A percentile compares a stretch with the other conserved stretches of the same genome.
These are phyloP conservation scores for Fusarium nygamai DNA, from an alignment of 2,329 filamentous ascomycete species.

Conservation along the genomic window DNA sequence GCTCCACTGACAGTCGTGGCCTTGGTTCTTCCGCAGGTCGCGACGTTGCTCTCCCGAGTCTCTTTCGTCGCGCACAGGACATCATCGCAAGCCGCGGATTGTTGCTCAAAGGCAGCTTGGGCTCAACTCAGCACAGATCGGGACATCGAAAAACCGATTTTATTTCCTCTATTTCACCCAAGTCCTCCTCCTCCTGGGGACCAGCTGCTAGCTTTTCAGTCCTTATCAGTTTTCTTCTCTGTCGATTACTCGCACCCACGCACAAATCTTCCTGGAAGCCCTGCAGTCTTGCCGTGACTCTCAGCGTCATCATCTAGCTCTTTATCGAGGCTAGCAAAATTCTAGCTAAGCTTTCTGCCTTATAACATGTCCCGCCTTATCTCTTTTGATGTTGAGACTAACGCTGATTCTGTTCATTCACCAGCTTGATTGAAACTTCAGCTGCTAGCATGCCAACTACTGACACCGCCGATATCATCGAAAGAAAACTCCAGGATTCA, in stretches of 20 bases:
- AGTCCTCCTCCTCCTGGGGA: neutral
- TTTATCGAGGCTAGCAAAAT: neutral
- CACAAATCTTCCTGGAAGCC: too few species aligned
- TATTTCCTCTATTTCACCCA: neutral
- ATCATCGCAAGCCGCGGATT: constrained; percentile 41
- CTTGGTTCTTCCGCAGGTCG: constrained; percentile 30
- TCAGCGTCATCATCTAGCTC: rapidly evolving
- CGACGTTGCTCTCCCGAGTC: constrained; percentile 33
- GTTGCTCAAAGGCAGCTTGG: constrained; percentile 42
- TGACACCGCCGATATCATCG: rapidly evolving
- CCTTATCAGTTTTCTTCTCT: too few species aligned
- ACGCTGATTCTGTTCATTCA: neutral
- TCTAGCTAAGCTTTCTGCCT: neutral
- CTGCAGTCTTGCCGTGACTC: rapidly evolving
- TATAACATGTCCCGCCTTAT: too few species aligned
- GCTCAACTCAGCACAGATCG: constrained; percentile 33
- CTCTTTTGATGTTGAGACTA: rapidly evolving
- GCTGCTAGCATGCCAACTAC: rapidly evolving
- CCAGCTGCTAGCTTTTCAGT: rapidly evolving
- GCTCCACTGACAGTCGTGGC: neutral
- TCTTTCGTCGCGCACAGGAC: constrained; percentile 40
- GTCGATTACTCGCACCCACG: too few species aligned
- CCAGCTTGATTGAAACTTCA: neutral
- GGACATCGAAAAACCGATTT: constrained; percentile 9
- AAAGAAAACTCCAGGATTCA: rapidly evolving